phyloP scores from a whole-genome alignment of 208 protist genomes.

The Trypanosoma lewisi region DNA sequence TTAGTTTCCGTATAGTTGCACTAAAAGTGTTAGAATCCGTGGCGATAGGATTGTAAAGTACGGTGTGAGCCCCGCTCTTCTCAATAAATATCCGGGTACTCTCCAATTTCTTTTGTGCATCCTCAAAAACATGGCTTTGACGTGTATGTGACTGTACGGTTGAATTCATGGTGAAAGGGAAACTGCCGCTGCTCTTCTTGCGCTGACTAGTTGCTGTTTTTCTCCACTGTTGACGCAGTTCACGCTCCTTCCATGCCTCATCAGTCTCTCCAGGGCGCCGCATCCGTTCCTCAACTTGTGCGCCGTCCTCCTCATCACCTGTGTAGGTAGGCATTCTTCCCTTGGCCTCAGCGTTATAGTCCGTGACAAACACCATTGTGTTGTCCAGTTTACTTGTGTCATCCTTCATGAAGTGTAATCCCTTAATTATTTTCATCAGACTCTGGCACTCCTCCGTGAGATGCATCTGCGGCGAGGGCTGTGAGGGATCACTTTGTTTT shows the following conservation, averaged over 20 bases:
- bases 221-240: slow-evolving; percentile 7
- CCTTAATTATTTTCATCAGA: slow-evolving; percentile 78
- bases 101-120: slow-evolving; percentile 3
- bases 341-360: slow-evolving; percentile 49
- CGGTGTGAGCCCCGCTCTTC: slow-evolving; percentile 58
- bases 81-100: slow-evolving; percentile 28
- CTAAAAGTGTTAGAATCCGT: slow-evolving; percentile 59
- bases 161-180: slow-evolving; percentile 5
- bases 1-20: slow-evolving; percentile 46
- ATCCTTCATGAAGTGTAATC: slow-evolving; percentile 83
- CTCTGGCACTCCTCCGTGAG: slow-evolving; percentile 84
- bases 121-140: slow-evolving; percentile 14
- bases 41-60: slow-evolving; percentile 83
- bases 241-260: slow-evolving; percentile 15
- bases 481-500: slow-evolving; percentile 78
- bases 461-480: slow-evolving; percentile 82
- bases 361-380: slow-evolving; percentile 74
- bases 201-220: slow-evolving; percentile 2
- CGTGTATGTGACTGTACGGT: slow-evolving; percentile 6
- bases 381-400: slow-evolving; percentile 79
- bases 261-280: slow-evolving; percentile 5
- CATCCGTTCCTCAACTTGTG: slow-evolving; percentile 1
- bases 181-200: slow-evolving; percentile 20
- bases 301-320: slow-evolving; percentile 11
- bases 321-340: slow-evolving; percentile 49